These are phyloP conservation scores for Conticribra guillardii DNA, from an alignment of 108 stramenopile species.

Conservation along the genomic window DNA sequence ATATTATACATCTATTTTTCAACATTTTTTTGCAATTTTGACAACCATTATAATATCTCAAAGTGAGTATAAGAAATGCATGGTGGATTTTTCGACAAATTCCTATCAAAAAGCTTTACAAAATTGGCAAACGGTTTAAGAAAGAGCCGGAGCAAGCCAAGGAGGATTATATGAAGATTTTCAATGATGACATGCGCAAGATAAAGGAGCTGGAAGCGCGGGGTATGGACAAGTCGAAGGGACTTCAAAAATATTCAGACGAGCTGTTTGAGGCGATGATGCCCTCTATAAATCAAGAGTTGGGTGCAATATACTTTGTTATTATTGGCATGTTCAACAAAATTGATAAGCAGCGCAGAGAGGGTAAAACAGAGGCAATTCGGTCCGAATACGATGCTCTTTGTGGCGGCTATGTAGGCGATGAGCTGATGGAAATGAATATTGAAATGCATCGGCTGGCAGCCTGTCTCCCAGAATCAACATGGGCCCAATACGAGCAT, in stretches of 20 bases:
- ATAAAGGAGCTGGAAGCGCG: constrained; percentile 16
- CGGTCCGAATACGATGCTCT: constrained; percentile 34
- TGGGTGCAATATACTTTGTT: constrained; percentile 13
- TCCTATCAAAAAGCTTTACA: constrained; percentile 16
- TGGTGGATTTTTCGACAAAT: constrained; percentile 17
- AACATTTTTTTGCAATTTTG: no score
- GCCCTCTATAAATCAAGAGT: constrained; percentile 11
- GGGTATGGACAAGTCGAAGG: constrained; percentile 15
- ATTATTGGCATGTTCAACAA: constrained; percentile 14
- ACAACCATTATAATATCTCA: no score
- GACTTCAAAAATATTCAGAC: constrained; percentile 2
- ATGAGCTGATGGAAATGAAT: constrained; percentile 35
- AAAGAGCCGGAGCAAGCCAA: constrained; percentile 32
- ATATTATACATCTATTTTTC: no score
- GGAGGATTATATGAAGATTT: constrained; percentile 4
- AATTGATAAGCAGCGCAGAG: constrained; percentile 24
- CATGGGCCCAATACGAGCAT: constrained; percentile 30
- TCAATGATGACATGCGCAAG: constrained; percentile 17
- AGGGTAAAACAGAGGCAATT: constrained; percentile 8
- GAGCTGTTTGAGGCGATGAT: constrained; percentile 5
- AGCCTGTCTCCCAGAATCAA: constrained; percentile 9
- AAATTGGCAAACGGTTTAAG: not conserved
- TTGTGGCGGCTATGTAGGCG: constrained; percentile 36
- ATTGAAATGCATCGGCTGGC: constrained; percentile 33
- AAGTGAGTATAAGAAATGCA: constrained; percentile 6